These are phyloP conservation scores for Gossypium longicalyx DNA, from an alignment of 345 rosid genomes.

Conservation along the genomic window DNA sequence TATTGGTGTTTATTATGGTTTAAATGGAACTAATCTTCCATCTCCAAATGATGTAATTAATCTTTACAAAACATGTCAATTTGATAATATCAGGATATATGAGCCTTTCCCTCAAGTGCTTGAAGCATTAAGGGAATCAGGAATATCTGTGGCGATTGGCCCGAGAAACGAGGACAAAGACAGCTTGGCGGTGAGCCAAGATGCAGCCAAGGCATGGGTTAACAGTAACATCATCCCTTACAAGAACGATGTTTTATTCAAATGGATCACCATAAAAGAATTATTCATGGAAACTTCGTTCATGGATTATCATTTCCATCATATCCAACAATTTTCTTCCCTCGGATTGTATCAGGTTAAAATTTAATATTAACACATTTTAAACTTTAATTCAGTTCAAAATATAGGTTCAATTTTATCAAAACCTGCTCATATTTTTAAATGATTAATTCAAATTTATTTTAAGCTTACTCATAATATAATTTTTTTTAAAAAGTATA, in stretches of 20 bases:
- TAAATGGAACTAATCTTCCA: constrained; percentile 39
- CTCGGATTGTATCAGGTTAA: neutral
- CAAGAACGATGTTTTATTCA: constrained; percentile 21
- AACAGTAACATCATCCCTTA: constrained; percentile 23
- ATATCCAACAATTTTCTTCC: neutral
- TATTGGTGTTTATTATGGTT: constrained; percentile 36
- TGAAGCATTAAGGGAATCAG: constrained; percentile 24
- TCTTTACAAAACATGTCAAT: constrained; percentile 23
- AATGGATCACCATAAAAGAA: constrained; percentile 16
- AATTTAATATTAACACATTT: too few species aligned
- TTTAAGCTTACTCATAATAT: rapidly evolving
- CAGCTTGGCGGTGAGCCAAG: constrained; percentile 12
- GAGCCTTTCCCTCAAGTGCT: constrained; percentile 31
- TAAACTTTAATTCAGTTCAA: too few species aligned
- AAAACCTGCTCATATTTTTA: too few species aligned
- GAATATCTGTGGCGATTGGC: constrained; percentile 28
- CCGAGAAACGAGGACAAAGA: constrained; percentile 30
- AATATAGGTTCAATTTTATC: too few species aligned
- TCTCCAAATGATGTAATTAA: constrained; percentile 29
- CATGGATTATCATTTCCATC: neutral
- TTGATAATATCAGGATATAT: constrained; percentile 29
- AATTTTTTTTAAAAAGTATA: too few species aligned
- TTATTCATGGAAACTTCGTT: constrained; percentile 5
- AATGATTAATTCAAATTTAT: rapidly evolving
- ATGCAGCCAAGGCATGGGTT: constrained; percentile 29